Percentiles rank a stretch among this genome's conserved stretches.
These are phyloP conservation scores for Magnusiomyces paraingens DNA, from an alignment of 1,139 yeast species.

Conservation along the genomic window DNA sequence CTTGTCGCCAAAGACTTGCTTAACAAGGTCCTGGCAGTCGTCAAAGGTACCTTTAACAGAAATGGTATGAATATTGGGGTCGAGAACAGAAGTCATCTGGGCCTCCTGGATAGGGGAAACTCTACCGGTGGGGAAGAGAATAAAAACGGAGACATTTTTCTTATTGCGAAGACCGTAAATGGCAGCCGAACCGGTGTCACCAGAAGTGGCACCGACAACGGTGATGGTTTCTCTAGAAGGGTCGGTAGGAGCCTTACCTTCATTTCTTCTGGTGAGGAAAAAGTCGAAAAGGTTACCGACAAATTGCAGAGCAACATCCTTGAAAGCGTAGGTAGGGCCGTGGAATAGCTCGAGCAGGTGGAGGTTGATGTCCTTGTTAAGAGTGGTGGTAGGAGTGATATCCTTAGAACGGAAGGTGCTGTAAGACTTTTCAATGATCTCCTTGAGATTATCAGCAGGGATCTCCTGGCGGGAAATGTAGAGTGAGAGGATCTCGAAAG, in stretches of 20 bases:
- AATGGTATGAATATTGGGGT: constrained; percentile 85
- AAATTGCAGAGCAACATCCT: constrained; percentile 96
- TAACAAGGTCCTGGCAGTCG: constrained; percentile 96
- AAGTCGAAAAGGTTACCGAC: constrained; percentile 95
- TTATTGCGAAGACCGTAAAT: constrained; percentile 95
- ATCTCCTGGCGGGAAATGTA: constrained; percentile 69
- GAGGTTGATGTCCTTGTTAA: constrained; percentile 52
- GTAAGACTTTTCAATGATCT: constrained; percentile 63
- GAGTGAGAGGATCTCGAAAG: constrained; percentile 75
- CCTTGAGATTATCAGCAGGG: constrained; percentile 57
- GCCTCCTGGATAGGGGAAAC: constrained; percentile 97
- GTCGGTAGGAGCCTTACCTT: constrained; percentile 46
- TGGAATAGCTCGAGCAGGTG: constrained; percentile 89
- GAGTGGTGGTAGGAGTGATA: constrained; percentile 72
- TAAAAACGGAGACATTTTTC: constrained; percentile 93
- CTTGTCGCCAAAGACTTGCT: constrained; percentile 81
- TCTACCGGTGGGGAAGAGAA: constrained; percentile 93
- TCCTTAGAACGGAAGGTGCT: constrained; percentile 81
- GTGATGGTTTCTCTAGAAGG: constrained; percentile 73
- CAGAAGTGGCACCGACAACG: constrained; percentile 98
- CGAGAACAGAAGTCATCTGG: constrained; percentile 98
- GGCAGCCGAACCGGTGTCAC: constrained; percentile 99
- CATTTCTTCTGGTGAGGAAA: constrained; percentile 73
- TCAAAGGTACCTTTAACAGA: constrained; percentile 95
- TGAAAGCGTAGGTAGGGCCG: constrained; percentile 98